phyloP scores from a whole-genome alignment of 768 basidiomycete genomes.

The Cubamyces lactineus region DNA sequence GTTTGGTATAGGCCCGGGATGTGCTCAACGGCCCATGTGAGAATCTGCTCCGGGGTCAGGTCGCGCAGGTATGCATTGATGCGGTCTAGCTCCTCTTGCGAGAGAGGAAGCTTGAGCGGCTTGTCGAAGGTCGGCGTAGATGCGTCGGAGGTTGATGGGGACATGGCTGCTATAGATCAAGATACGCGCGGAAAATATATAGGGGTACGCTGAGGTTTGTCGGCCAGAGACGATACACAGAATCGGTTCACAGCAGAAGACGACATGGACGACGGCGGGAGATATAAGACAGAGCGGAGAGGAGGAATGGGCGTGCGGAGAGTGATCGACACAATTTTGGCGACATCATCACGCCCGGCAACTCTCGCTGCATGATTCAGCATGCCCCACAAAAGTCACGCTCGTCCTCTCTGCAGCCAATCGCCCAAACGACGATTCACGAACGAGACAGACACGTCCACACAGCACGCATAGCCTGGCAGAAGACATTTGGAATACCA shows the following conservation, averaged over 20 bases:
- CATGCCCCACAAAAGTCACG: constrained; percentile 19
- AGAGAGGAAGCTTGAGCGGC: constrained; percentile 60
- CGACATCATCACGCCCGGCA: constrained; percentile 20
- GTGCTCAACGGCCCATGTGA: constrained; percentile 81
- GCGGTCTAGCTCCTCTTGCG: constrained; percentile 55
- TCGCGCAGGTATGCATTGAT: constrained; percentile 77
- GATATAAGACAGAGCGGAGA: constrained; percentile 12
- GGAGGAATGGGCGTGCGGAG: constrained; percentile 20
- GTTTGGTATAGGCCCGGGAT: constrained; percentile 88
- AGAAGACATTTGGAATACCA: constrained; percentile 23
- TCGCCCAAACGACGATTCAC: constrained; percentile 2
- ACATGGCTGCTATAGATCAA: background rate
- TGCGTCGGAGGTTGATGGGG: constrained; percentile 10
- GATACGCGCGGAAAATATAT: constrained; percentile 1
- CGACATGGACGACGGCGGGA: constrained; percentile 15
- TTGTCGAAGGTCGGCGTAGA: constrained; percentile 39
- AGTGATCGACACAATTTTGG: constrained; percentile 24
- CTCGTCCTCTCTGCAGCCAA: constrained; percentile 5
- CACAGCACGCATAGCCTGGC: background rate
- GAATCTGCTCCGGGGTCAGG: constrained; percentile 81
- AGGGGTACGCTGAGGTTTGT: constrained; percentile 6
- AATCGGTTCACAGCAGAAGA: constrained; percentile 7
- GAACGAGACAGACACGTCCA: background rate
- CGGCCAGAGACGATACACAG: background rate
- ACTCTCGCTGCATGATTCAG: constrained; percentile 22